Evolutionary conservation across 345 rosid genomes (phyloP).

Genomic region (Cardamine occulta): DNA sequence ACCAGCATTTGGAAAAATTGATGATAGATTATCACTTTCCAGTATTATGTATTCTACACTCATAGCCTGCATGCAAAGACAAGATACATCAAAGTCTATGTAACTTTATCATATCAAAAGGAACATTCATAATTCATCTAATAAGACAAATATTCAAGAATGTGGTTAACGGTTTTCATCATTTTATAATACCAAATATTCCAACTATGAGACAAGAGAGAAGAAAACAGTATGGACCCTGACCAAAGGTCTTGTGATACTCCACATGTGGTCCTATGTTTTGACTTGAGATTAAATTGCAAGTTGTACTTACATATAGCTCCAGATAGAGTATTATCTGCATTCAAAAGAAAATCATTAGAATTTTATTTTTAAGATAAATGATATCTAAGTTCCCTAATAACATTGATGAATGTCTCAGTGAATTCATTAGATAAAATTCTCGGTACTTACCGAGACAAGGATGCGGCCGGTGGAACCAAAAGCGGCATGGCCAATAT

Average conservation of each 20-base stretch:
- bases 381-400: not conserved
- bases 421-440: not conserved
- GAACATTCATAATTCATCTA: constrained; percentile 3
- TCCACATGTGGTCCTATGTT: constrained; percentile 36
- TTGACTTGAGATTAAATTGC: constrained; percentile 28
- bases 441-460: constrained; percentile 60
- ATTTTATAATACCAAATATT: not conserved
- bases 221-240: constrained; percentile 33
- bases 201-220: constrained; percentile 13
- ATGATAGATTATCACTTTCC: constrained; percentile 86
- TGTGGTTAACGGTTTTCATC: not conserved
- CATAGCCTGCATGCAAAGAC: constrained; percentile 62
- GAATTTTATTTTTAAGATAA: not conserved
- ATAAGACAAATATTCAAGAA: not conserved
- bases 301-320: constrained; percentile 79
- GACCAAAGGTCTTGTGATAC: constrained; percentile 26
- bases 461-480: constrained; percentile 71
- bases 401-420: not conserved
- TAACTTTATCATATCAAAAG: not conserved
- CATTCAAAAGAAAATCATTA: constrained; percentile 35
- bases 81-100: constrained; percentile 20
- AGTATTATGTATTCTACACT: constrained; percentile 89
- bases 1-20: constrained; percentile 82
- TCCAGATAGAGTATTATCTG: constrained; percentile 84
- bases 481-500: constrained; percentile 93